Conservation (phyloP, 1,139 yeast genomes). For the Pichia sp. region DNA sequence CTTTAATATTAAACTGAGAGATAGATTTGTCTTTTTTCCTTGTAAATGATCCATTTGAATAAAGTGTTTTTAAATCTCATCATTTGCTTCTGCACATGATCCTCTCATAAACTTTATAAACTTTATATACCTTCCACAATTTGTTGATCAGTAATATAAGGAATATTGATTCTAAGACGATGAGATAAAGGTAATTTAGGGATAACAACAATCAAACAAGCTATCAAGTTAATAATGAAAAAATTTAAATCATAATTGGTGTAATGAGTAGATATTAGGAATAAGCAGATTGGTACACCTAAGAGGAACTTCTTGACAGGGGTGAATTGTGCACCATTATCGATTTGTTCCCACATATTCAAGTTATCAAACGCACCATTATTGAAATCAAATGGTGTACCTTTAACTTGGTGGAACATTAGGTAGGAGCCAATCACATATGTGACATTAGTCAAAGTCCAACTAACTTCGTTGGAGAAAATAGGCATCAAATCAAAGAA, state of each 20-base stretch:
- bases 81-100: too few species aligned
- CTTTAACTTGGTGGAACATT: slow-evolving; percentile 95
- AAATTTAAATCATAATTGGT: slow-evolving; percentile 74
- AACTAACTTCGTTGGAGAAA: slow-evolving; percentile 73
- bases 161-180: slow-evolving; percentile 62
- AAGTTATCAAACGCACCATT: slow-evolving; percentile 93
- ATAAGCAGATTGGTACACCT: slow-evolving; percentile 83
- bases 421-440: slow-evolving; percentile 88
- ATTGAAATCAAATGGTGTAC: slow-evolving; percentile 94
- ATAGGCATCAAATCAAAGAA: slow-evolving; percentile 73
- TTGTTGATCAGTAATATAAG: slow-evolving; percentile 32
- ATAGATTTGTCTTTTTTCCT: too few species aligned
- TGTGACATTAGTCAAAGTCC: slow-evolving; percentile 90
- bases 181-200: slow-evolving; percentile 85
- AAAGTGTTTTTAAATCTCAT: too few species aligned
- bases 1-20: too few species aligned
- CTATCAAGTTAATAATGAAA: slow-evolving; percentile 69
- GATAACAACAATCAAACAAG: slow-evolving; percentile 74
- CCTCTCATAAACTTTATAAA: neutral
- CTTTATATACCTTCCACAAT: slow-evolving; percentile 19
- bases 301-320: slow-evolving; percentile 91
- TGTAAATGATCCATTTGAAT: too few species aligned
- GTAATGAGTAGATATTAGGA: slow-evolving; percentile 84
- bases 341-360: slow-evolving; percentile 99
- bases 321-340: slow-evolving; percentile 94